These are phyloP conservation scores for Spiromastix sp. DNA, from an alignment of 2,329 filamentous ascomycete species.

Conservation along the genomic window DNA sequence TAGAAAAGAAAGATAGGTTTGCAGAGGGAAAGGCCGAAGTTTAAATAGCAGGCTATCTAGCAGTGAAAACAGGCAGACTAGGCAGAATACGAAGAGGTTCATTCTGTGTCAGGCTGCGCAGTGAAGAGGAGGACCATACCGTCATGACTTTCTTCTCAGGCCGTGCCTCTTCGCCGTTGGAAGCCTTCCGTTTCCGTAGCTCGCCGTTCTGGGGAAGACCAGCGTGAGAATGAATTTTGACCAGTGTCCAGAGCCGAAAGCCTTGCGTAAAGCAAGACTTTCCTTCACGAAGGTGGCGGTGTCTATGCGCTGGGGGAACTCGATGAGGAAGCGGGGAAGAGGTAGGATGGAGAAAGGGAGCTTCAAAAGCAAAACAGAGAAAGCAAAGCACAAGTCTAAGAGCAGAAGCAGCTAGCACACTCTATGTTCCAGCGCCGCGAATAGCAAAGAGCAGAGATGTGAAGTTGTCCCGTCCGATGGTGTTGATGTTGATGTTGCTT, in stretches of 20 bases:
- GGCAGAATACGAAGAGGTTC: neutral
- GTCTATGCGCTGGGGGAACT: neutral
- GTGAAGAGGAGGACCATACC: constrained; percentile 23
- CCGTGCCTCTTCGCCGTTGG: constrained; percentile 27
- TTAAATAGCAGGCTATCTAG: neutral
- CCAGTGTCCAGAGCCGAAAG: constrained; percentile 22
- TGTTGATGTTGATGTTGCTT: too few relatives aligned
- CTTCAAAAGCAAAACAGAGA: too few relatives aligned
- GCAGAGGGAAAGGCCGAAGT: neutral
- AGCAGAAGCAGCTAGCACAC: too few relatives aligned
- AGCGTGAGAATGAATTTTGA: constrained; percentile 22
- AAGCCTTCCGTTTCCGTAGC: constrained; percentile 12
- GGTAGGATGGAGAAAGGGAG: neutral
- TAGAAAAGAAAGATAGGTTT: neutral
- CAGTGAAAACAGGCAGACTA: neutral
- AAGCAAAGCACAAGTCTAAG: too few relatives aligned
- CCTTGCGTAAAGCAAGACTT: constrained; percentile 26
- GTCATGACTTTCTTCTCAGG: constrained; percentile 45
- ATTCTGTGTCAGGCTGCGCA: neutral
- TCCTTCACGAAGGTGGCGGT: neutral
- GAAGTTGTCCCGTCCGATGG: too few relatives aligned
- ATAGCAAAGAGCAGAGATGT: too few relatives aligned
- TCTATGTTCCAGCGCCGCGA: too few relatives aligned
- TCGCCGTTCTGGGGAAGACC: constrained; percentile 8
- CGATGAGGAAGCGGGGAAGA: neutral